phyloP scores from a whole-genome alignment of 2,329 filamentous ascomycete species.

The Penicillium sp. region DNA sequence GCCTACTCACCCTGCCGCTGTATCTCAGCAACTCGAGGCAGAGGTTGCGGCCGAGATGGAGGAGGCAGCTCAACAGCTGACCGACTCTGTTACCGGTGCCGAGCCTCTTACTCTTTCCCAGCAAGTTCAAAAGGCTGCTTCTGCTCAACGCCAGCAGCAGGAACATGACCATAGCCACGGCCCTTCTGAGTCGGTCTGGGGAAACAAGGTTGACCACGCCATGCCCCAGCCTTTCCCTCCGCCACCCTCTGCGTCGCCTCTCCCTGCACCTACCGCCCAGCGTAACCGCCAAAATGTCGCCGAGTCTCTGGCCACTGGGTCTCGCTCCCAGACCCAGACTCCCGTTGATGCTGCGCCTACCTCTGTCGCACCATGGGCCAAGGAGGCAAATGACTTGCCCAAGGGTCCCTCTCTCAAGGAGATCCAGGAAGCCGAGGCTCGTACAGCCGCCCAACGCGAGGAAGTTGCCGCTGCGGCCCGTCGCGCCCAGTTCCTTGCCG shows the following conservation, averaged over 20 bases:
- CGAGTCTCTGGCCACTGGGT: conserved; percentile 64
- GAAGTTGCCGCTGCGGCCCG: conserved; percentile 75
- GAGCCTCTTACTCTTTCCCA: conserved; percentile 71
- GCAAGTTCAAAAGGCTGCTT: conserved; percentile 73
- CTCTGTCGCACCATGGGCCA: conserved; percentile 91
- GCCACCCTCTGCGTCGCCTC: conserved; percentile 71
- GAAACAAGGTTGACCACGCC: conserved; percentile 56
- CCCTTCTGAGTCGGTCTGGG: conserved; percentile 55
- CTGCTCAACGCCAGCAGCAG: conserved; percentile 41
- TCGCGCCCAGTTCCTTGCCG: conserved; percentile 64
- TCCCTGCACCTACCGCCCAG: conserved; percentile 86
- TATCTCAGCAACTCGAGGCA: conserved; percentile 28
- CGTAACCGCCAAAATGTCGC: conserved; percentile 79
- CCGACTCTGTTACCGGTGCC: conserved; percentile 23
- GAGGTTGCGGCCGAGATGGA: conserved; percentile 19
- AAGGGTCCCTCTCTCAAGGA: conserved; percentile 92
- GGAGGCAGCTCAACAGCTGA: conserved; percentile 26
- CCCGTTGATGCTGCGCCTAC: conserved; percentile 65
- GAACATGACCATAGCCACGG: conserved; percentile 38
- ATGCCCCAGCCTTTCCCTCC: conserved; percentile 70
- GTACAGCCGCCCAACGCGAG: conserved; percentile 85
- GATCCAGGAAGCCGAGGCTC: conserved; percentile 93
- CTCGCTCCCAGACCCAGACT: conserved; percentile 73
- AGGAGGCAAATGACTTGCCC: conserved; percentile 68
- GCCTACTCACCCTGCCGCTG: conserved; percentile 41